Evolutionary conservation across 2,329 filamentous ascomycete genomes (phyloP).

Genomic region (Metarhizium anisopliae): DNA sequence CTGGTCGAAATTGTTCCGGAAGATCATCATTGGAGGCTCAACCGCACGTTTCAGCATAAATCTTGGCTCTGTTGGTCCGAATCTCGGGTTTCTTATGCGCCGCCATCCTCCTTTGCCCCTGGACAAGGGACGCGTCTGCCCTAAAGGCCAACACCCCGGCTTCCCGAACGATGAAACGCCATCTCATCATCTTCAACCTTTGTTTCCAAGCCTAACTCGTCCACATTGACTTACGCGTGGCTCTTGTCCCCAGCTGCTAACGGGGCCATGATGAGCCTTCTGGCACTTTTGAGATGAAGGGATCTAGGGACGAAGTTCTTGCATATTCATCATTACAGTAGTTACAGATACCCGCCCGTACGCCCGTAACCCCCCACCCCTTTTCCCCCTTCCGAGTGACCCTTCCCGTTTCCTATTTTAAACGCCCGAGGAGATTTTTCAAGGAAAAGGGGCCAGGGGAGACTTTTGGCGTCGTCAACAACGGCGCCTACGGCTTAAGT

Average conservation of each 20-base stretch:
- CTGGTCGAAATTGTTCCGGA: neutral
- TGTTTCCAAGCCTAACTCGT: neutral
- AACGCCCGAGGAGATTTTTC: neutral
- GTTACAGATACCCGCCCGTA: no score
- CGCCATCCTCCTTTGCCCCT: neutral
- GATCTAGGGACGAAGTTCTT: neutral
- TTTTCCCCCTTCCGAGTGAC: no score
- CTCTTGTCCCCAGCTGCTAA: neutral
- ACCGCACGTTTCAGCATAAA: neutral
- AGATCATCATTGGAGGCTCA: neutral
- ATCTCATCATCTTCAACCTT: neutral
- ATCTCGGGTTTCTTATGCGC: neutral
- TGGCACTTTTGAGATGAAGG: neutral
- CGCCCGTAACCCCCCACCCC: no score
- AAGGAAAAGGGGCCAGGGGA: neutral
- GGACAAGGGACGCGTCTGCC: neutral
- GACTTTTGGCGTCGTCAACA: neutral
- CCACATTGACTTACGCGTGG: neutral
- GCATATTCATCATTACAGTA: neutral
- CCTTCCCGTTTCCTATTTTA: neutral
- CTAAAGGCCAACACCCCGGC: neutral
- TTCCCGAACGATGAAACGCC: neutral
- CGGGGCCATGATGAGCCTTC: neutral
- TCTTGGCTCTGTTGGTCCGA: neutral
- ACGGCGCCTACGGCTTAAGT: constrained; percentile 1